Base-by-base conservation (phyloP, 768 basidiomycete species). In the Pleurotus salmoneostramineus region DNA sequence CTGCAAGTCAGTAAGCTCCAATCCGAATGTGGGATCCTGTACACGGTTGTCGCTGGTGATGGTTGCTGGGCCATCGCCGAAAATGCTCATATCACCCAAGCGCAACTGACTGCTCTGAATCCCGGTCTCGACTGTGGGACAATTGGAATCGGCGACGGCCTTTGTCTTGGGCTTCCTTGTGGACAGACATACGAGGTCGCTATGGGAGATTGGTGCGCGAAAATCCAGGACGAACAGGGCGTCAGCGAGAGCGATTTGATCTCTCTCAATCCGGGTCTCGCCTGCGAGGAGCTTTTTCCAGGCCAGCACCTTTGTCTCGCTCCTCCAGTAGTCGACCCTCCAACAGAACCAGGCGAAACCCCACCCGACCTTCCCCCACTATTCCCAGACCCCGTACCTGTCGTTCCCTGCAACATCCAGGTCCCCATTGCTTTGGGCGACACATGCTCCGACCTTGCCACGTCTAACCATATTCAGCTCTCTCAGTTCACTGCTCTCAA, bases 191-290 rank as follows among this genome's bases (percentile, higher is more conserved):
- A 59, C 44, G 15, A 14, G 15, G 57, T 58, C 33, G 37, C 12
- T 10, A 31, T 32, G 3, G 58, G 51, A 10, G 58, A 59, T n/a
- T 59, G 50, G 50, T 59, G 58, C 40, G 50, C 51, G 5, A 55
- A 54, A 35, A 59, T 59, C 21, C 21, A 54, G 33, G 36, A 37
- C 42, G 44, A 45, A 36, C 58, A 59, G 36, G 32, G n/a, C 17
- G n/a, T 55, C 35, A 34, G 51, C 2, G 51, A 59, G 43, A 47
- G 27, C 17, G 43, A 52, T 21, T 44, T 58, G 15, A 34, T 47
- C 33, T 54, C 58, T 42, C 44, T 42, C 12, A 59, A 59, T 27
- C 51, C 58, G 37, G 50, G 50, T 44, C 37, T 59, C 12, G 32
- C 27, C 36, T 54, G 44, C 43, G 36, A 44, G n/a, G 51, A 46